Conservation (phyloP, 1,284 basidiomycete genomes). For the Malassezia sp. region DNA sequence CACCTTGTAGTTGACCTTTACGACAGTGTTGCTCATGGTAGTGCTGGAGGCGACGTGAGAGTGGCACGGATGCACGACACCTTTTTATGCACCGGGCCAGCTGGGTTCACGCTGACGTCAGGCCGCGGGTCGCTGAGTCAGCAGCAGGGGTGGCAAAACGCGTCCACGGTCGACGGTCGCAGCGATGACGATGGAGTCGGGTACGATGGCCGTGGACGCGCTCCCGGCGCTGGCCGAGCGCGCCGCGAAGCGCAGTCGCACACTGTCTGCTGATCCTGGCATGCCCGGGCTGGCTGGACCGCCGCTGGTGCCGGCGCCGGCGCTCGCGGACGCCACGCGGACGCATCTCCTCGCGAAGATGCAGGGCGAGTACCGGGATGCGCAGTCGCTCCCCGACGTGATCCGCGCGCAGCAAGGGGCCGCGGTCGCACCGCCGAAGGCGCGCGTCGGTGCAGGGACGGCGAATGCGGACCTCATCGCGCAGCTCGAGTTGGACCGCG, state of each 20-base stretch:
- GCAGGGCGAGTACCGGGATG: conserved; percentile 73
- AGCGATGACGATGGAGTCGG: no score
- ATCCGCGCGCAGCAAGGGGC: conserved; percentile 66
- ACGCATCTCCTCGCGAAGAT: conserved; percentile 57
- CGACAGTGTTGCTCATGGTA: conserved; percentile 17
- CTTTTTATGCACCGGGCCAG: neutral
- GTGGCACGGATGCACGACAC: neutral
- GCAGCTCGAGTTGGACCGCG: conserved; percentile 23
- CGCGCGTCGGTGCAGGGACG: neutral
- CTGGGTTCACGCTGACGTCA: neutral
- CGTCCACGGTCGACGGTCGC: no score
- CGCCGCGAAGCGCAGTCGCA: conserved; percentile 10
- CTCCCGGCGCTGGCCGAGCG: conserved; percentile 12
- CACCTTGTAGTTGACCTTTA: conserved; percentile 35
- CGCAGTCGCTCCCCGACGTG: conserved; percentile 69
- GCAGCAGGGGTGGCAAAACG: no score
- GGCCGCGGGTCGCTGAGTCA: neutral
- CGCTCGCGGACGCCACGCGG: neutral
- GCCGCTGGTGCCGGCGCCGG: neutral
- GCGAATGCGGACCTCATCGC: conserved; percentile 18
- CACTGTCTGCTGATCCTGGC: neutral
- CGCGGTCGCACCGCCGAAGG: conserved; percentile 53
- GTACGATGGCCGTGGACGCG: conserved; percentile 4
- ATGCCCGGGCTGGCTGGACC: neutral
- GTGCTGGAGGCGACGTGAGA: no score